Base-by-base conservation (phyloP, 2,329 filamentous ascomycete genomes). In the Fusarium xyrophilum region DNA sequence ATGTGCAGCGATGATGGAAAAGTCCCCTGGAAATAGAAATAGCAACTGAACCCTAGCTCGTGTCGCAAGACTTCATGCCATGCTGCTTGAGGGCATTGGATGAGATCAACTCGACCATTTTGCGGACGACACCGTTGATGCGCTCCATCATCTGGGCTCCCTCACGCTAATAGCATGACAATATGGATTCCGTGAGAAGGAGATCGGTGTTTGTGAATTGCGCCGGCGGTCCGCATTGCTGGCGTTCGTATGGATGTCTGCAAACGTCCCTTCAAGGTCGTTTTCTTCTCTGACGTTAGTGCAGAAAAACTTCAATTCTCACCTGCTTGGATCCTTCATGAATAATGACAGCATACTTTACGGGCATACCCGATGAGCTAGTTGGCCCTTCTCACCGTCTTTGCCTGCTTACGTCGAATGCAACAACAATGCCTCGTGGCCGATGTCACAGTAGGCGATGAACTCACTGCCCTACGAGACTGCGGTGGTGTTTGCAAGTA, bases 1-100 rank as follows among this genome's bases (percentile, higher is more conserved):
- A 21, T 63, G 32, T 62, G 33, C 30, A 60, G 58, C 40, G 25
- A 58, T 56, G 32, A 28, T 54, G 21, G 28, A 50, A 54, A 65
- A 57, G 62, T 65, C 61, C 62, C 60, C 54, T 65, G 48, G 54
- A 65, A 48, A 65, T 65, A 60, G 47, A 48, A 60, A 46, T 65
- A 60, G 60, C 52, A 57, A 65, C 58, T 48, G 47, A 39, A 54
- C 43, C 60, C 46, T 60, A 30, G n/a, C 57, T 68, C 52, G 48
- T 54, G 60, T 68, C 55, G 62, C 50, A 25, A 59, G 38, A 65
- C 50, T 54, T 47, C 59, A 51, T 56, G 27, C 44, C n/a, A 44
- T 35, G 32, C 40, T 53, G 39, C 30, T 44, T 44, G 48, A 52
- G 15, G 30, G n/a, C 36, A 52, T 61, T 42, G 47, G 50, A 62